These are phyloP conservation scores for Aureobasidium sp. DNA, from an alignment of 2,329 filamentous ascomycete species.

Conservation along the genomic window DNA sequence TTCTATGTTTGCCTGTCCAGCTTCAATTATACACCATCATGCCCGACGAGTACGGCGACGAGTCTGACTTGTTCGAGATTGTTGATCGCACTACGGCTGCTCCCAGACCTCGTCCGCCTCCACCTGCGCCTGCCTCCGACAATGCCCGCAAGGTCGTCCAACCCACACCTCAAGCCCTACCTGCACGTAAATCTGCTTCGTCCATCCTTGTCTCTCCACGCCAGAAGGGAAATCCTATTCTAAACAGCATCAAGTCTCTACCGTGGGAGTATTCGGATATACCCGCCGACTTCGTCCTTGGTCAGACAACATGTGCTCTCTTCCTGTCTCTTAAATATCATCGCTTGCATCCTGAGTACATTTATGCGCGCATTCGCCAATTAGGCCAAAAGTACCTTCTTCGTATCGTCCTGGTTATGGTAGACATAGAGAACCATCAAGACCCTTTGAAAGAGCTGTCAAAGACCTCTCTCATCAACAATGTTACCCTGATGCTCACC, in stretches of 20 bases:
- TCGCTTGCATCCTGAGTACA: constrained; percentile 92
- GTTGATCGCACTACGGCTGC: constrained; percentile 38
- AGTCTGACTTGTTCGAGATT: constrained; percentile 29
- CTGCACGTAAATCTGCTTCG: constrained; percentile 58
- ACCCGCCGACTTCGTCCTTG: constrained; percentile 86
- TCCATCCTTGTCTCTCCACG: constrained; percentile 84
- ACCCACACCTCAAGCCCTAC: constrained; percentile 79
- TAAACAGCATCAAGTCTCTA: constrained; percentile 72
- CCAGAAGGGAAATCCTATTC: constrained; percentile 90
- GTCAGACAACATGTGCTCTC: constrained; percentile 78
- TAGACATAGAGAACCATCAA: constrained; percentile 93
- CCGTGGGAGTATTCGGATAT: constrained; percentile 98
- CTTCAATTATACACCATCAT: constrained; percentile 22
- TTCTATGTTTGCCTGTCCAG: background rate
- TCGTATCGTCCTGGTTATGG: constrained; percentile 79
- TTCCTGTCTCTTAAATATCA: constrained; percentile 97
- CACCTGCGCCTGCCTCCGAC: background rate
- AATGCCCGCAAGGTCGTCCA: constrained; percentile 58
- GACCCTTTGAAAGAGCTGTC: constrained; percentile 81
- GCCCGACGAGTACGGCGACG: constrained; percentile 44
- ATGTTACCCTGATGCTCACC: constrained; percentile 83
- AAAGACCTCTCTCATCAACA: constrained; percentile 88
- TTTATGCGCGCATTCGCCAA: constrained; percentile 83
- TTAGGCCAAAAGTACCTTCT: constrained; percentile 81
- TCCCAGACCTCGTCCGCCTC: constrained; percentile 4